phyloP scores from a whole-genome alignment of 257 asterid genomes.

The Salvia splendens region DNA sequence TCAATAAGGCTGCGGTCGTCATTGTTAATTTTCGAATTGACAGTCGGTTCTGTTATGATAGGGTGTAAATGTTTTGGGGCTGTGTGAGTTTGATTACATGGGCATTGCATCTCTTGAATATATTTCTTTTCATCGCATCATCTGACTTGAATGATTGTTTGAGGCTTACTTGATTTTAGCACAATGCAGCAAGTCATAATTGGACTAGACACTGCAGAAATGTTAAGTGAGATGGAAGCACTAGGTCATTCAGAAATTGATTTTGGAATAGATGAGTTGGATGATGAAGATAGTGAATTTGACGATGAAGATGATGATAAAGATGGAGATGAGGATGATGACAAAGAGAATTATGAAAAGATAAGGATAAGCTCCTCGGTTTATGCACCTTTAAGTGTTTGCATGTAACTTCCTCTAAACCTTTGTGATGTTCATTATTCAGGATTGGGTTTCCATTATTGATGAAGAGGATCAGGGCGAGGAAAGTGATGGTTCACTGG shows the following conservation, averaged over 20 bases:
- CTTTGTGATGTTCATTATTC: constrained; percentile 38
- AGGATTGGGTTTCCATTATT: constrained; percentile 90
- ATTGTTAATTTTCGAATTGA: constrained; percentile 10
- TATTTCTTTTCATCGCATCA: constrained; percentile 13
- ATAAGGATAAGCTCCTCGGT: constrained; percentile 40
- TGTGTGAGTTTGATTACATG: too few species aligned
- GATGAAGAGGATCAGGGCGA: constrained; percentile 76
- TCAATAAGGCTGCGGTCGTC: constrained; percentile 60
- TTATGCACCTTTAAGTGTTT: constrained; percentile 27
- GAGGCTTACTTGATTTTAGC: constrained; percentile 40
- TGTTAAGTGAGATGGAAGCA: constrained; percentile 77
- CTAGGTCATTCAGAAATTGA: constrained; percentile 69
- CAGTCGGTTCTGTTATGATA: too few species aligned
- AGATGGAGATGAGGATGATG: constrained; percentile 54
- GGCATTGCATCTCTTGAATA: constrained; percentile 1
- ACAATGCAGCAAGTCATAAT: constrained; percentile 87
- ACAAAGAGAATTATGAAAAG: constrained; percentile 52
- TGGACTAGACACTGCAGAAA: constrained; percentile 86
- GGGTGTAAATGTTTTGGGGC: too few species aligned
- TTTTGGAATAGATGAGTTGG: constrained; percentile 68
- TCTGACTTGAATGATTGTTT: constrained; percentile 18
- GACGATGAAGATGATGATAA: constrained; percentile 74
- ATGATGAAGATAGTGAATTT: constrained; percentile 65
- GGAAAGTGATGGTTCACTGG: constrained; percentile 79
- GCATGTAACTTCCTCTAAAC: constrained; percentile 27